Evolutionary conservation across 2,329 filamentous ascomycete genomes (phyloP).

Genomic region (Fusarium siculi): DNA sequence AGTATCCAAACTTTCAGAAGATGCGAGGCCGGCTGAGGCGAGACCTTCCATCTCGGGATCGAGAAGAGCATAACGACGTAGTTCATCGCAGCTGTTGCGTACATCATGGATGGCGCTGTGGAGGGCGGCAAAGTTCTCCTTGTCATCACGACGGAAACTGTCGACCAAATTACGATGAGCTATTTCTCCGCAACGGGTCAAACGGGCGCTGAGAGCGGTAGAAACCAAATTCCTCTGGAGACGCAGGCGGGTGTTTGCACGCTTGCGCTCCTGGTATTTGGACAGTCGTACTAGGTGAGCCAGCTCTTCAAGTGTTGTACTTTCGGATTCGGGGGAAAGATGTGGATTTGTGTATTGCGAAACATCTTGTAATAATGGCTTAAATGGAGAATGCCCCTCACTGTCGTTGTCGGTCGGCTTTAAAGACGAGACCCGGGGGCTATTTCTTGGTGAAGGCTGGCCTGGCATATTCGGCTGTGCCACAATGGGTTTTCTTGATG

Average conservation of each 20-base stretch:
- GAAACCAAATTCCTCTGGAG: slow-evolving; percentile 80
- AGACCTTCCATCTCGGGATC: slow-evolving; percentile 76
- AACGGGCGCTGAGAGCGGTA: slow-evolving; percentile 77
- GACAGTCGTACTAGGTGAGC: slow-evolving; percentile 81
- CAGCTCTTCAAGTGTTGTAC: slow-evolving; percentile 79
- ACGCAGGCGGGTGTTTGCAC: slow-evolving; percentile 76
- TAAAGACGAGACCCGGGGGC: slow-evolving; percentile 41
- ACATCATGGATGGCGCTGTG: slow-evolving; percentile 85
- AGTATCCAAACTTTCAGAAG: slow-evolving; percentile 62
- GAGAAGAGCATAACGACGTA: slow-evolving; percentile 74
- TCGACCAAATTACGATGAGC: slow-evolving; percentile 81
- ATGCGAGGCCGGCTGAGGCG: slow-evolving; percentile 55
- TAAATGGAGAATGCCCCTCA: slow-evolving; percentile 54
- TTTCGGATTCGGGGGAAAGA: slow-evolving; percentile 68
- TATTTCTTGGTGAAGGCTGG: slow-evolving; percentile 45
- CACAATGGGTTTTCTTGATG: slow-evolving; percentile 61
- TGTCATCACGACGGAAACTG: slow-evolving; percentile 81
- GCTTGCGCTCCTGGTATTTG: slow-evolving; percentile 84
- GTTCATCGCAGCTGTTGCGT: slow-evolving; percentile 79
- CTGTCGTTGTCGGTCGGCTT: slow-evolving; percentile 50
- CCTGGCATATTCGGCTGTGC: slow-evolving; percentile 54
- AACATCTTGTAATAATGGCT: slow-evolving; percentile 71
- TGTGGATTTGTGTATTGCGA: slow-evolving; percentile 73
- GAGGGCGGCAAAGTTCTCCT: slow-evolving; percentile 77
- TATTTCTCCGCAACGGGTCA: slow-evolving; percentile 79